Conservation (phyloP, 495 filamentous ascomycete species). For the Xanthoparmelia taractica region DNA sequence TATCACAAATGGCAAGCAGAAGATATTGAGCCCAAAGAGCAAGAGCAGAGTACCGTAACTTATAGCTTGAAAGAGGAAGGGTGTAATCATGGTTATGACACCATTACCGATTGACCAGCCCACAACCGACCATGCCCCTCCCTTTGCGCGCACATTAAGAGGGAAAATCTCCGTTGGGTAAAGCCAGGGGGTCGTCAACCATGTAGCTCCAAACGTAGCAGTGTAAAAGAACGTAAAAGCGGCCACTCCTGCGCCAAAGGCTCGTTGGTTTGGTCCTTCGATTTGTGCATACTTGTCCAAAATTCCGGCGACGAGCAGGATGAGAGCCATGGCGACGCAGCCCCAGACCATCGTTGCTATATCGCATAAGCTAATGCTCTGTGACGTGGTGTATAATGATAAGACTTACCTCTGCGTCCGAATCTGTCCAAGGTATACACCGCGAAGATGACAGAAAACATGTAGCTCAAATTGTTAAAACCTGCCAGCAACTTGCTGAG, state of each 20-base stretch:
- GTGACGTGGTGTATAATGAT: background rate
- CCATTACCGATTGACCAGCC: slow-evolving; percentile 52
- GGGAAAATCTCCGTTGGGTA: slow-evolving; percentile 49
- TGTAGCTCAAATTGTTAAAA: slow-evolving; percentile 47
- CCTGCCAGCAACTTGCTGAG: slow-evolving; percentile 46
- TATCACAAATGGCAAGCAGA: slow-evolving; percentile 46
- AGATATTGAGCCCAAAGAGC: slow-evolving; percentile 46
- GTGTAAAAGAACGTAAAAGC: slow-evolving; percentile 50
- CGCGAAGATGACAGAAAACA: slow-evolving; percentile 48
- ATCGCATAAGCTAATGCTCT: background rate
- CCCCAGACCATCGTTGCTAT: slow-evolving; percentile 40
- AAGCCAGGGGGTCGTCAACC: slow-evolving; percentile 49
- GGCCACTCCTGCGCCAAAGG: slow-evolving; percentile 37
- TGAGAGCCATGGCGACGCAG: slow-evolving; percentile 37
- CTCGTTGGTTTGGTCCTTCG: slow-evolving; percentile 25
- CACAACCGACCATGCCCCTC: slow-evolving; percentile 50
- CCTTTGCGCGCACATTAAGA: slow-evolving; percentile 44
- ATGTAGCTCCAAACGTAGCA: slow-evolving; percentile 47
- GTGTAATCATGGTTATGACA: slow-evolving; percentile 47
- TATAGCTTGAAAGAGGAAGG: slow-evolving; percentile 42
- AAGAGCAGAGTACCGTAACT: slow-evolving; percentile 46
- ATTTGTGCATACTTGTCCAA: slow-evolving; percentile 26
- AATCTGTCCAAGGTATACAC: slow-evolving; percentile 35
- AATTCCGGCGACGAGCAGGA: slow-evolving; percentile 27
- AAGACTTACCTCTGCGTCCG: slow-evolving; percentile 23